Percentiles rank a stretch among this genome's conserved stretches.
Evolutionary conservation across 306 rosid genomes (phyloP).

Genomic region (Mimosa bimucronata): DNA sequence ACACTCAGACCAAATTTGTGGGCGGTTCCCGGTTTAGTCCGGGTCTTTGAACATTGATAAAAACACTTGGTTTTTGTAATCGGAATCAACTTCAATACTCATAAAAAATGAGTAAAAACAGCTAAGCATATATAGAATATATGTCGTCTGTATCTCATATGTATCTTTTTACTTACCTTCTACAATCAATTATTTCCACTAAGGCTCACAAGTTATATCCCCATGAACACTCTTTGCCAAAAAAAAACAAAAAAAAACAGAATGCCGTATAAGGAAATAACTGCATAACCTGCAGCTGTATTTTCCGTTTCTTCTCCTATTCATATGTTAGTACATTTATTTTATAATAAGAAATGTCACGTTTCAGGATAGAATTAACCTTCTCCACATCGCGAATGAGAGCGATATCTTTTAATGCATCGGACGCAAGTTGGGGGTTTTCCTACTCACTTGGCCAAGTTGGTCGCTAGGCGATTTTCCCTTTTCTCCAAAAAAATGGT

Average conservation of each 20-base stretch:
- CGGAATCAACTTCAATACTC: too few species aligned
- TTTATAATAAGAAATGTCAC: conserved; percentile 27
- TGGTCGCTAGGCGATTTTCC: conserved; percentile 33
- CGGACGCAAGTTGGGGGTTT: conserved; percentile 38
- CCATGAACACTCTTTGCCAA: too few species aligned
- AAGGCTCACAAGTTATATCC: too few species aligned
- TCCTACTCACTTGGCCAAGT: conserved; percentile 32
- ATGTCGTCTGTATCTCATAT: too few species aligned
- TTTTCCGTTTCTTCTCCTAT: conserved; percentile 18
- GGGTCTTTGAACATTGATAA: too few species aligned
- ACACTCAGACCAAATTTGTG: too few species aligned
- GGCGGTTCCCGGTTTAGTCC: too few species aligned
- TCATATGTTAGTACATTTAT: conserved; percentile 28
- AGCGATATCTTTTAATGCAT: conserved; percentile 39
- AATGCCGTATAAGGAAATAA: conserved; percentile 65
- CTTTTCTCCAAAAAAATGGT: conserved; percentile 7
- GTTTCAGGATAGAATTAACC: background rate
- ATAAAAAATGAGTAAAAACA: too few species aligned
- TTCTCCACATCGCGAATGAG: conserved; percentile 38
- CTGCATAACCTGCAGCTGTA: conserved; percentile 31
- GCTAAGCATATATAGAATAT: too few species aligned
- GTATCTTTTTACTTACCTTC: too few species aligned
- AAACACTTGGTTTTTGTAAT: too few species aligned
- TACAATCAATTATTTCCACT: too few species aligned
- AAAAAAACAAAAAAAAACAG: conserved; percentile 31